phyloP scores from a whole-genome alignment of 345 rosid genomes.

The Camelina sativa region DNA sequence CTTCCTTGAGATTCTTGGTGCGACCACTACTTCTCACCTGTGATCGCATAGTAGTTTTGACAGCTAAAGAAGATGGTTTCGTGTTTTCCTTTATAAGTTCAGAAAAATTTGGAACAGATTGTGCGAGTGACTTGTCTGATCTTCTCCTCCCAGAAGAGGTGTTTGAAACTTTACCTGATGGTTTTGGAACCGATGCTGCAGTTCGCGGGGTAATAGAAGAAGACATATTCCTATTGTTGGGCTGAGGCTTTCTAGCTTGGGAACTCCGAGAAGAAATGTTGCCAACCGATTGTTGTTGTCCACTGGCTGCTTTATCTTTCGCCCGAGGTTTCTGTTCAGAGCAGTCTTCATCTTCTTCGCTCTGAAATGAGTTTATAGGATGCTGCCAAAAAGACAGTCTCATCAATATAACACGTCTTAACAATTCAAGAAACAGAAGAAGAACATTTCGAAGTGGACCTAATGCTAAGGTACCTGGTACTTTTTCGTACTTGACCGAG shows the following conservation, averaged over 20 bases:
- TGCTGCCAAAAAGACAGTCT: conserved; percentile 57
- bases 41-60: conserved; percentile 55
- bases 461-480: conserved; percentile 63
- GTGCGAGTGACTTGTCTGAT: conserved; percentile 64
- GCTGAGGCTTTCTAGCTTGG: conserved; percentile 55
- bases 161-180: conserved; percentile 63
- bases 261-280: conserved; percentile 60
- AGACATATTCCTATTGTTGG: conserved; percentile 50
- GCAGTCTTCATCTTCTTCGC: conserved; percentile 71
- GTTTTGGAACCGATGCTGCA: conserved; percentile 53
- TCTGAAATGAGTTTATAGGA: conserved; percentile 62
- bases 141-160: conserved; percentile 58
- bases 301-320: conserved; percentile 56
- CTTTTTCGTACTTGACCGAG: conserved; percentile 55
- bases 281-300: conserved; percentile 45
- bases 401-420: conserved; percentile 35
- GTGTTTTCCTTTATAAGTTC: conserved; percentile 92
- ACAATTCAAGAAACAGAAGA: neutral
- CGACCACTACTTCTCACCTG: conserved; percentile 62
- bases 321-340: conserved; percentile 35
- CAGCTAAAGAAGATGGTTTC: conserved; percentile 63
- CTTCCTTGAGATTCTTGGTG: conserved; percentile 69
- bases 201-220: conserved; percentile 58
- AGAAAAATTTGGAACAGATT: conserved; percentile 77
- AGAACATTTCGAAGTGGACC: neutral